Evolutionary conservation across 148 eudicot species (phyloP).

Genomic region (Linanthus parryae): DNA sequence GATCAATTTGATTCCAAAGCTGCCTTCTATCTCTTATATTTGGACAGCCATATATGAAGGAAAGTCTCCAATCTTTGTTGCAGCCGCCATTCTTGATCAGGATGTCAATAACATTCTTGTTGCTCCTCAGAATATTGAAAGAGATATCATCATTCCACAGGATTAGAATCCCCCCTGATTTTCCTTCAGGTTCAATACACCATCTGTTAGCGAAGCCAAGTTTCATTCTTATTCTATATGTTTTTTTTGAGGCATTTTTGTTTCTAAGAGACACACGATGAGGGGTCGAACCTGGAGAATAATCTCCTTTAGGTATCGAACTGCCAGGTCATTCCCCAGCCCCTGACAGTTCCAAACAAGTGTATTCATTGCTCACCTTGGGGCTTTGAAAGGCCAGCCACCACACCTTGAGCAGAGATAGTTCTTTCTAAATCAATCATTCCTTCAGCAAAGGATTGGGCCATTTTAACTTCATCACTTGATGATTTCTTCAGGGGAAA

Average conservation of each 20-base stretch:
- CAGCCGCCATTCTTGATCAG: not conserved
- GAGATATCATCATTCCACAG: not conserved
- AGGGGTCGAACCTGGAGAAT: not conserved
- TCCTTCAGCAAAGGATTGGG: no score
- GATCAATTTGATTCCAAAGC: not conserved
- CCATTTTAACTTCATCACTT: no score
- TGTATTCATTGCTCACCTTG: not conserved
- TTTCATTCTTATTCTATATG: not conserved
- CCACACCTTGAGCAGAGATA: no score
- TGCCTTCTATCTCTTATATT: not conserved
- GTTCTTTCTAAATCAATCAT: no score
- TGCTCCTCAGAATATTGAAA: not conserved
- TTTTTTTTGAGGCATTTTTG: not conserved
- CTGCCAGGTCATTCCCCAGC: not conserved
- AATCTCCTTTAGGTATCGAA: not conserved
- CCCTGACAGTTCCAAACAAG: conserved; percentile 2
- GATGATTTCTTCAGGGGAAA: no score
- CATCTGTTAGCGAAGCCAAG: not conserved
- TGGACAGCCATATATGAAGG: not conserved
- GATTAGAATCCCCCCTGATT: not conserved
- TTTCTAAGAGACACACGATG: not conserved
- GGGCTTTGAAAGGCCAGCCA: conserved; percentile 1
- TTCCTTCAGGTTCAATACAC: not conserved
- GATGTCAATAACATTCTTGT: not conserved
- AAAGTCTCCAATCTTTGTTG: not conserved